Evolutionary conservation across 192 early-diverging fungal genomes (phyloP), one percentile per base, ranked within the genome.

Genomic region (Linnemannia elongata): DNA sequence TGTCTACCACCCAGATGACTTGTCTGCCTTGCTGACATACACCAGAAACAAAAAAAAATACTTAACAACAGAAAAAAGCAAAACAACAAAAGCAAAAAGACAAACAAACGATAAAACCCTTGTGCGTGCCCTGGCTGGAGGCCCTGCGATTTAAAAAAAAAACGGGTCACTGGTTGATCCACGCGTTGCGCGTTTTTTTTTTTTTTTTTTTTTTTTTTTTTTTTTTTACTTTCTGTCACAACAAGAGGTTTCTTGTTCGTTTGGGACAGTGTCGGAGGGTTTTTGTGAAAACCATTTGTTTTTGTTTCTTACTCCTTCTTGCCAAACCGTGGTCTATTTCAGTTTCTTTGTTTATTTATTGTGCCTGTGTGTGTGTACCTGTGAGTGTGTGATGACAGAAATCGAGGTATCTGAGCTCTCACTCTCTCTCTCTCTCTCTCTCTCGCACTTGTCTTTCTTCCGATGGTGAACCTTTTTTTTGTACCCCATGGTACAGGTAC

Each of bases 1-100:
- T 66, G 60, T 66, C 60, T 30, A 66, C 60, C 30, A 6, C 55
- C 24, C 60, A 66, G n/a, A 66, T 66, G 60, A 66, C 60, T 35
- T 66, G 60, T 24, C 27, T 66, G 60, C n/a, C 60, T 66, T 66
- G 60, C 60, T 66, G 60, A 66, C 30, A 66, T 66, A 66, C 60
- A 66, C 10, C n/a, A 33, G 60, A 33, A 9, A 66, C 27, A 66
- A 30, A 1, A 30, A 60, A 27, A 27, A 15, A 27, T 15, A 66
- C 60, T 35, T 52, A 66, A 13, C 22, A 57, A 57, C 42, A 44
- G 42, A 57, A 24, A 30, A 13, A 27, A n/a, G 30, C 38, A 39
- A 39, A 39, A 39, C 38, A 39, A 39, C 38, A 63, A 63, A 18
- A 49, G 3, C 55, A 57, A 57, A 60, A 2, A 66, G 35, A 66